A percentile compares a stretch with the other conserved stretches of the same genome.
Conservation (phyloP, 2,329 filamentous ascomycete species). For the Cryoendolithus antarcticus region DNA sequence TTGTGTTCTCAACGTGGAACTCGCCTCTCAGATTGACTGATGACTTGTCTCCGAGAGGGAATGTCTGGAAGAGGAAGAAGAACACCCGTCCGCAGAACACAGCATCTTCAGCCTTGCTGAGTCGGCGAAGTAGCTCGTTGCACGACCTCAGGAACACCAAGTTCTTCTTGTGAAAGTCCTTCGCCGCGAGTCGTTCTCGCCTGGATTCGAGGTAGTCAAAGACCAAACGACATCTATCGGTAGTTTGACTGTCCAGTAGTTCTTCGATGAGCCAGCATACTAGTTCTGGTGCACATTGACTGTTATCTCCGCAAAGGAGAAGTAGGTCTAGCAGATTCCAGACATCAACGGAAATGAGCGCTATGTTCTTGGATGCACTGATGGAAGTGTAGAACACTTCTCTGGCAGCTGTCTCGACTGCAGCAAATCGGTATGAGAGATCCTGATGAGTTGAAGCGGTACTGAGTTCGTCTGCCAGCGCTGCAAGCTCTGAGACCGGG, state of each 20-base stretch:
- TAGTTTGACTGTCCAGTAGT: slow-evolving; percentile 89
- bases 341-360: slow-evolving; percentile 60
- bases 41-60: slow-evolving; percentile 90
- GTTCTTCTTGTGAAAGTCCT: slow-evolving; percentile 70
- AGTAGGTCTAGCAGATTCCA: slow-evolving; percentile 93
- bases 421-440: slow-evolving; percentile 34
- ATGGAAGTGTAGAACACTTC: slow-evolving; percentile 54
- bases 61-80: slow-evolving; percentile 97
- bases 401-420: slow-evolving; percentile 74
- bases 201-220: slow-evolving; percentile 94
- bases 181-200: slow-evolving; percentile 71
- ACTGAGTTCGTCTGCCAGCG: too few species aligned
- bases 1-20: slow-evolving; percentile 91
- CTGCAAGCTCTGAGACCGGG: too few species aligned
- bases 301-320: slow-evolving; percentile 60
- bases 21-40: slow-evolving; percentile 93
- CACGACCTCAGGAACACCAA: slow-evolving; percentile 85
- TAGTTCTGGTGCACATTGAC: slow-evolving; percentile 60
- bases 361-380: slow-evolving; percentile 51
- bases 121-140: slow-evolving; percentile 82
- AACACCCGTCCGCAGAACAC: slow-evolving; percentile 96
- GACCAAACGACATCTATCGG: slow-evolving; percentile 76
- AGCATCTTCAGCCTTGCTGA: slow-evolving; percentile 93
- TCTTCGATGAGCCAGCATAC: slow-evolving; percentile 89
- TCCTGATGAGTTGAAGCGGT: slow-evolving; percentile 4